Base-by-base conservation (phyloP, 108 stramenopile genomes). In the Conticribra weissflogii region DNA sequence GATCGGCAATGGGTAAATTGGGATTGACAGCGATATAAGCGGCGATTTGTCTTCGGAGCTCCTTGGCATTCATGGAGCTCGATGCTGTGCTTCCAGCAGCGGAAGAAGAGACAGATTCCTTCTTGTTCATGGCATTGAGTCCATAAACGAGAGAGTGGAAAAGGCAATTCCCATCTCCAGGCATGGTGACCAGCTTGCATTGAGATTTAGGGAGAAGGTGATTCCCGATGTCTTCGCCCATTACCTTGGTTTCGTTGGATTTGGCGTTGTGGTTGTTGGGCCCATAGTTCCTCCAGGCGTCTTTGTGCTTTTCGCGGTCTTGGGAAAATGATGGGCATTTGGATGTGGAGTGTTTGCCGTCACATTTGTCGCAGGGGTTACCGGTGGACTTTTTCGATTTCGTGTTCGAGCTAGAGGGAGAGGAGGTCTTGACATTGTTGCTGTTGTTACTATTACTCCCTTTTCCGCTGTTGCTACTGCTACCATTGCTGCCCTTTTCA, bases 91-190 rank as follows among this genome's bases (percentile, higher is more conserved):
- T 45, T 24, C 41, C 21, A 22, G 24, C 34, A 41, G 59, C 17
- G 56, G 56, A 31, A 44, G 59, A 41, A 36, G 59, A 41, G 33
- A 44, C 41, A 12, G 59, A 44, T 3, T 45, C 36, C 19, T 21
- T 44, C 7, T 59, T 24, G 15, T n/a, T 62, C 47, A 62, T 62
- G 4, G 61, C 27, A 18, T 62, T 62, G 61, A 62, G 19, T 3
- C 61, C 47, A 27, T 62, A 62, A 16, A 62, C 61, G 30, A 62
- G 61, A 24, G 61, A 62, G 28, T 62, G 61, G 46, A 62, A 62
- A 2, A 62, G 25, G 17, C 61, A 62, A 19, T 27, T 62, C 5
- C 61, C 61, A 48, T 62, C 61, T 4, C 45, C 61, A 9, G 61
- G 61, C 31, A 47, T 44, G 16, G 44, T 62, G 46, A 62, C 27